Evolutionary conservation across 140 eudicot species (phyloP).

Genomic region (Cichorium intybus): DNA sequence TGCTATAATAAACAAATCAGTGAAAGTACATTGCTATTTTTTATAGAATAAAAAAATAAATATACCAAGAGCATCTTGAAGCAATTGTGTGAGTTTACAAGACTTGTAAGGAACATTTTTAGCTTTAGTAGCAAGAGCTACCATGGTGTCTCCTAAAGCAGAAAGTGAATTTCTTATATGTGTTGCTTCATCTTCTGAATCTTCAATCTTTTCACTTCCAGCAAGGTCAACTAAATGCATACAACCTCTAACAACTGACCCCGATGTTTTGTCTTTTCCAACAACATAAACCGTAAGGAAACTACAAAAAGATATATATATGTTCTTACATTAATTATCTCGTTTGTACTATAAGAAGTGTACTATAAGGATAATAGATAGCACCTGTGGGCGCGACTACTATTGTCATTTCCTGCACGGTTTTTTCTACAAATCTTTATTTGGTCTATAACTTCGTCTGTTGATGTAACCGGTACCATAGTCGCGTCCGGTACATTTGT

Average conservation of each 20-base stretch:
- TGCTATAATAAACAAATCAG: too few relatives aligned
- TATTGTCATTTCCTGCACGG: slow-evolving; percentile 60
- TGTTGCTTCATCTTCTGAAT: slow-evolving; percentile 65
- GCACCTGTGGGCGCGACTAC: slow-evolving; percentile 91
- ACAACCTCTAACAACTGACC: slow-evolving; percentile 52
- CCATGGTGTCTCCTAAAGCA: slow-evolving; percentile 70
- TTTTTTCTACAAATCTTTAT: slow-evolving; percentile 67
- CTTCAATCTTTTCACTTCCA: slow-evolving; percentile 66
- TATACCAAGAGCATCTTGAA: slow-evolving; percentile 72
- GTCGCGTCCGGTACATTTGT: slow-evolving; percentile 78
- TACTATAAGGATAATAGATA: background rate
- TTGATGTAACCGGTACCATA: slow-evolving; percentile 62
- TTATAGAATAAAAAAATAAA: background rate
- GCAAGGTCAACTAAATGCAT: slow-evolving; percentile 91
- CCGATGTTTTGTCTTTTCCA: slow-evolving; percentile 65
- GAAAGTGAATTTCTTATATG: slow-evolving; percentile 61
- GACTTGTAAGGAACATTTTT: slow-evolving; percentile 53
- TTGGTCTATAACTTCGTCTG: slow-evolving; percentile 58
- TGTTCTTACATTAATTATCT: background rate
- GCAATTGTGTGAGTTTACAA: slow-evolving; percentile 77
- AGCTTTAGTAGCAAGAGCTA: slow-evolving; percentile 65
- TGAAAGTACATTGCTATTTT: background rate
- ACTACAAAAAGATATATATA: slow-evolving; percentile 35
- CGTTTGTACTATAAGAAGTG: background rate
- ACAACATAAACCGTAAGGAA: slow-evolving; percentile 78